Base-by-base conservation (phyloP, 192 early-diverging fungal genomes). In the Radiomyces spectabilis region DNA sequence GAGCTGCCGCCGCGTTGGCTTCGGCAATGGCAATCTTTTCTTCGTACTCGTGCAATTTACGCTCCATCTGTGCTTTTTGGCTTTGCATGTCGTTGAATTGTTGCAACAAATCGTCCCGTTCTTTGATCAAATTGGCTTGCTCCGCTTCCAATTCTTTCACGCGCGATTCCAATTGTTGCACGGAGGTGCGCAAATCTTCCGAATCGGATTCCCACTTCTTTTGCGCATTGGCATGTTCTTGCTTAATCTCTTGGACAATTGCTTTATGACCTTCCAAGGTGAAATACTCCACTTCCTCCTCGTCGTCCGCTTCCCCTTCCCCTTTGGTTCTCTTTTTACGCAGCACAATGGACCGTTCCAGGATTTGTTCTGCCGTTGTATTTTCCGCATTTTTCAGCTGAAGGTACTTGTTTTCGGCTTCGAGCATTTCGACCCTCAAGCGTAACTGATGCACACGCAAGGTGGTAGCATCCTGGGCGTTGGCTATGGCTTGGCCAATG, bases 381-480 rank as follows among this genome's bases (percentile, higher is more conserved):
- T 78, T 79, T 49, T 88, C 81, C 18, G 72, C 74, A 41, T 81
- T 77, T 51, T 86, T 79, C 0, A 84, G 64, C 30, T 84, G 82
- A 30, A 89, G 66, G 21, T 80, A 65, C 30, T 76, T 76, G 50
- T 89, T 89, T 53, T 89, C 84, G 0, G 84, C 82, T 47, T 87
- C 79, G 6, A 85, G 72, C 41, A 82, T 75, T 25, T 85, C 84
- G 31, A 87, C 71, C 16, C 82, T 74, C 29, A 82, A 52, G 39
- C 77, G 76, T 18, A 87, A 63, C 44, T 85, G 78, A 38, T 84
- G 79, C n/a, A 82, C 41, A 3, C 66, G 65, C 21, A 70, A 53
- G 4, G 64, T 59, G n/a, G 61, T 51, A 21, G 63, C 59, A 34
- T 70, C 64, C 2, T 52, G 58, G 3, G 58, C 65, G 24, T 43